phyloP scores from a whole-genome alignment of 441 rosid genomes.

The Mallotus repandus region DNA sequence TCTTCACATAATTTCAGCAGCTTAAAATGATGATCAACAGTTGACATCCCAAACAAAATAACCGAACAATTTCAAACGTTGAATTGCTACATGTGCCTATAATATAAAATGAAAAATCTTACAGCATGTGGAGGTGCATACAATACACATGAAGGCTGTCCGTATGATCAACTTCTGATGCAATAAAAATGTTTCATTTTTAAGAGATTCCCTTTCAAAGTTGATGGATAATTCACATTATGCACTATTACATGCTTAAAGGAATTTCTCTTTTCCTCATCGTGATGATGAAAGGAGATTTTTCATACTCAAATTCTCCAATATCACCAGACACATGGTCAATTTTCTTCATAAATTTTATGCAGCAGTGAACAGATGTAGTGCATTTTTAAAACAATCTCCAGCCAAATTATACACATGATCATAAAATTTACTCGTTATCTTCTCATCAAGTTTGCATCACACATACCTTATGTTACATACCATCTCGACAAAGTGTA shows the following conservation, averaged over 20 bases:
- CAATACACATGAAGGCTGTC: neutral
- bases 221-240: neutral
- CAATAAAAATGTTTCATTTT: neutral
- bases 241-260: neutral
- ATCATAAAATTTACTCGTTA: neutral
- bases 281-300: too few relatives aligned
- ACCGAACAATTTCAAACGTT: neutral
- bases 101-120: neutral
- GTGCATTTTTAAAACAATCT: neutral
- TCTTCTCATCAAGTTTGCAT: neutral
- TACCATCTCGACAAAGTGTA: conserved; percentile 67
- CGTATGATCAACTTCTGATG: neutral
- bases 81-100: neutral
- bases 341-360: neutral
- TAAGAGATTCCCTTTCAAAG: neutral
- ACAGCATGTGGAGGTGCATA: too few relatives aligned
- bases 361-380: neutral
- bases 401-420: neutral
- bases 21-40: neutral
- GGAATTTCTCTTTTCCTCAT: too few relatives aligned
- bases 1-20: neutral
- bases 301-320: too few relatives aligned
- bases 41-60: neutral
- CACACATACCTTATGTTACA: conserved; percentile 68
- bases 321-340: neutral